Conservation (phyloP, 345 rosid genomes). For the Geranium rotundifolium region DNA sequence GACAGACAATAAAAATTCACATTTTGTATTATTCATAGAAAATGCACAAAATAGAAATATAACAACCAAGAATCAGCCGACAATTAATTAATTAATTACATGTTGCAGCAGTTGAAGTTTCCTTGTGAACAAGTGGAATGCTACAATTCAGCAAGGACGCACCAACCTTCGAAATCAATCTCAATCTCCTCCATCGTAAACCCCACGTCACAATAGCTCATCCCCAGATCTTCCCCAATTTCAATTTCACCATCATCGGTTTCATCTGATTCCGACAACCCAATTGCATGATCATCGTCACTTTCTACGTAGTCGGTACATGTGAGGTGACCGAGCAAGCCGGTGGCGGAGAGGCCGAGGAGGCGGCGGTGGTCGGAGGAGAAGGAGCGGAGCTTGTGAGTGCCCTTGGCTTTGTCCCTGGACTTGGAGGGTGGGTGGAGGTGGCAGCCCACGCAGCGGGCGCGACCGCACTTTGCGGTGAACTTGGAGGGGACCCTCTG, state of each 20-base stretch:
- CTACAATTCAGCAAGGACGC: no score
- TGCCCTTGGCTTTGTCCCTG: constrained; percentile 48
- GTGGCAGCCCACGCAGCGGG: constrained; percentile 33
- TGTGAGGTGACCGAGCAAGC: constrained; percentile 30
- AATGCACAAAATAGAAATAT: no score
- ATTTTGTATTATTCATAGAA: no score
- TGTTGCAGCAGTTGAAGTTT: no score
- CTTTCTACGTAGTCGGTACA: constrained; percentile 5
- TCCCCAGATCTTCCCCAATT: constrained; percentile 7
- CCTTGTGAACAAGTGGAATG: no score
- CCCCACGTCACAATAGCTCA: constrained; percentile 25
- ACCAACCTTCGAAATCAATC: constrained; percentile 51
- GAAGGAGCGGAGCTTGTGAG: constrained; percentile 36
- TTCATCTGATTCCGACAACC: constrained; percentile 7
- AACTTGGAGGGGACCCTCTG: constrained; percentile 46
- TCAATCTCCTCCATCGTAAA: constrained; percentile 23
- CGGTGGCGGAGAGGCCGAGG: constrained; percentile 41
- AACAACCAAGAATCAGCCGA: no score
- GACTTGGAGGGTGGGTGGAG: constrained; percentile 36
- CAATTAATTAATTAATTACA: no score
- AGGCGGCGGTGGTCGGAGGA: constrained; percentile 26
- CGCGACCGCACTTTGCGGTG: constrained; percentile 42
- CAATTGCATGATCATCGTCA: not conserved
- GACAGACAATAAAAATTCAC: no score
- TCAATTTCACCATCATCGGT: constrained; percentile 7